Conservation (phyloP, 2,329 filamentous ascomycete species). For the Mycosphaerella sp. region DNA sequence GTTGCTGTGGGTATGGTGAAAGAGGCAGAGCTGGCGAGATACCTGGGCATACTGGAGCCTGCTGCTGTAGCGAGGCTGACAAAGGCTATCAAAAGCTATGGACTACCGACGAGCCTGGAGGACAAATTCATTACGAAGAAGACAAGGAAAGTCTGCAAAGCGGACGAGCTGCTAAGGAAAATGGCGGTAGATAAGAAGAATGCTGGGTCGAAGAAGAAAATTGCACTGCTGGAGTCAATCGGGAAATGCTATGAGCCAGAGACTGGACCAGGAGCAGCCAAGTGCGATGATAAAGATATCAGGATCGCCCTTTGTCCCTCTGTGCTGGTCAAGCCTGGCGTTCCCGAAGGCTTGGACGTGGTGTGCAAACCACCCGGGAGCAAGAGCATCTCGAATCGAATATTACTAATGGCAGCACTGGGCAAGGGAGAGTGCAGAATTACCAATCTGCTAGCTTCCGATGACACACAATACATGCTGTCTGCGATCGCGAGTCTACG, state of each 20-base stretch:
- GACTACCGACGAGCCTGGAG: slow-evolving; percentile 74
- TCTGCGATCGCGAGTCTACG: slow-evolving; percentile 79
- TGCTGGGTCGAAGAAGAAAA: slow-evolving; percentile 88
- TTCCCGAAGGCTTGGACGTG: slow-evolving; percentile 59
- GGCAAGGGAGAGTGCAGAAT: slow-evolving; percentile 80
- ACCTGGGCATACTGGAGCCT: slow-evolving; percentile 76
- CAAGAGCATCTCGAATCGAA: slow-evolving; percentile 95
- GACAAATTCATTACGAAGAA: slow-evolving; percentile 80
- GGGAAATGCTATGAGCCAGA: slow-evolving; percentile 80
- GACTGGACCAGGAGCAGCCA: slow-evolving; percentile 53
- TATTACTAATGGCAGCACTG: slow-evolving; percentile 86
- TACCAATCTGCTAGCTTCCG: slow-evolving; percentile 88
- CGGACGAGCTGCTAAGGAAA: slow-evolving; percentile 77
- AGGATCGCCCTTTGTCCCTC: slow-evolving; percentile 75
- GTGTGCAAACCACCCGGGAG: slow-evolving; percentile 86
- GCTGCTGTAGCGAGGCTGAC: slow-evolving; percentile 82
- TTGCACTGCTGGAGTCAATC: slow-evolving; percentile 85
- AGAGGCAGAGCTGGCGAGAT: slow-evolving; percentile 87
- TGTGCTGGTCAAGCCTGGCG: slow-evolving; percentile 65
- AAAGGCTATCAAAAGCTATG: slow-evolving; percentile 94
- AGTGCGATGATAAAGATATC: slow-evolving; percentile 81
- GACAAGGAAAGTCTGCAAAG: slow-evolving; percentile 78
- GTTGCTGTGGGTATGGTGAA: slow-evolving; percentile 99
- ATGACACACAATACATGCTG: slow-evolving; percentile 96
- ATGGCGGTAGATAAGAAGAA: slow-evolving; percentile 99